Percentiles rank a stretch among this genome's conserved stretches.
phyloP scores from a whole-genome alignment of 2,329 filamentous ascomycete genomes.

The Aspergillus sclerotialis region DNA sequence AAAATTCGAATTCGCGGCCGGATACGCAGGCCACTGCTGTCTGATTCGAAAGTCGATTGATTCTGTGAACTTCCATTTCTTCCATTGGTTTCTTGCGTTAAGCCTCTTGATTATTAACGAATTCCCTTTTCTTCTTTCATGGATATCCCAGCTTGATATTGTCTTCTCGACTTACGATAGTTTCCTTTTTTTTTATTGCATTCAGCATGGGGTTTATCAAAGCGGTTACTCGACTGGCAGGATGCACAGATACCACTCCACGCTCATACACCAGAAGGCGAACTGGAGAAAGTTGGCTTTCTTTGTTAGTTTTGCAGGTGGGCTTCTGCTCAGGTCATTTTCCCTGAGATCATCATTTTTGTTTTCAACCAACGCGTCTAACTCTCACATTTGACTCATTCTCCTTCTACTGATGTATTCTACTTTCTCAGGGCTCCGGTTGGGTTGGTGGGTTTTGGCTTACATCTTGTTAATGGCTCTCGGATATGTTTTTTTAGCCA shows the following conservation, averaged over 20 bases:
- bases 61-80: slow-evolving; percentile 2
- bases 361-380: neutral
- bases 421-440: neutral
- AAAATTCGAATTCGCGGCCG: slow-evolving; percentile 17
- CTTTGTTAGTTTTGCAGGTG: too few relatives aligned
- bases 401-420: neutral
- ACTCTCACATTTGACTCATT: neutral
- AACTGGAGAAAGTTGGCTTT: neutral
- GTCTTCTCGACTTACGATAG: slow-evolving; percentile 6
- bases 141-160: slow-evolving; percentile 23
- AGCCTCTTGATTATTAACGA: slow-evolving; percentile 25
- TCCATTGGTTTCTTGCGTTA: slow-evolving; percentile 10
- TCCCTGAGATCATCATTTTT: too few relatives aligned
- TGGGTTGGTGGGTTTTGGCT: neutral
- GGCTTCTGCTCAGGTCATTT: too few relatives aligned
- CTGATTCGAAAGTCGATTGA: neutral
- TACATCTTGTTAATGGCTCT: too few relatives aligned
- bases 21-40: slow-evolving; percentile 10
- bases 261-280: neutral
- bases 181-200: slow-evolving; percentile 9
- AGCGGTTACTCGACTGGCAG: neutral
- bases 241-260: neutral
- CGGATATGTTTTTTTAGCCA: too few relatives aligned
- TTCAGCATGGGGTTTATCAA: neutral
- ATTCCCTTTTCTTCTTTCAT: slow-evolving; percentile 13